Base-by-base conservation (phyloP, 176 grass and related monocot genomes). In the bread wheat (Triticum aestivum) region DNA sequence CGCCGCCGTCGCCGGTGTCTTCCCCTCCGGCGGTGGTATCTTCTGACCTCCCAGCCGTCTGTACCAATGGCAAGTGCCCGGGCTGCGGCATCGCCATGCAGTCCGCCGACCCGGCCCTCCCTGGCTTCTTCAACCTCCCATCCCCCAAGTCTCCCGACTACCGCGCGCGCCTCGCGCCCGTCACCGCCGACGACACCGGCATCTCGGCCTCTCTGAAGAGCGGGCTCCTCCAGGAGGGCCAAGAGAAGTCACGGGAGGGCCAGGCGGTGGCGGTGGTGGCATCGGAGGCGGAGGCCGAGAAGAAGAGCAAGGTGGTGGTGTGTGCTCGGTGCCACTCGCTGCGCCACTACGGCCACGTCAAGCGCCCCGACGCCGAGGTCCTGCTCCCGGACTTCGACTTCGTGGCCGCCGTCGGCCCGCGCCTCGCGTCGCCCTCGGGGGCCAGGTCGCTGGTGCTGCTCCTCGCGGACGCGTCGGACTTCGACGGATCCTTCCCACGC, bases 321-420 rank as follows among this genome's bases (percentile, higher is more conserved):
- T 94, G 94, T 77, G 90, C 88, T 29, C 92, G 94, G 8, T 98
- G 97, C 78, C 88, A 98, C 85, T 94, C 94, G 23, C 82, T 98
- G 7, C 90, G 92, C 23, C 94, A 96, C 77, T 98, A 94, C 67
- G 92, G 89, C 72, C 82, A 68, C 30, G 90, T 98, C 38, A 98
- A 96, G 80, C 84, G 83, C 61, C 84, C 90, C 41, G 88, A 82
- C 7, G 85, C 97, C 4, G 88, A 96, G 77, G 87, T 74, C 51
- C 94, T 98, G 51, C 88, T 96, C 51, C 92, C 88, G 14, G 88
- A 91, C 49, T 96, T 99, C 80, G 92, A 99, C 77, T 98, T 98
- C 66, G 90, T 94, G 1, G 80, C 82, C 12, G 73, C 86, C 18
- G 79, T 96, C 1, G 87, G 85, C 15, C 94, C 90, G n/a, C 86